Percentiles rank a stretch among this genome's conserved stretches.
Evolutionary conservation across 352 stramenopile genomes (phyloP).

Genomic region (Pythium sp.): DNA sequence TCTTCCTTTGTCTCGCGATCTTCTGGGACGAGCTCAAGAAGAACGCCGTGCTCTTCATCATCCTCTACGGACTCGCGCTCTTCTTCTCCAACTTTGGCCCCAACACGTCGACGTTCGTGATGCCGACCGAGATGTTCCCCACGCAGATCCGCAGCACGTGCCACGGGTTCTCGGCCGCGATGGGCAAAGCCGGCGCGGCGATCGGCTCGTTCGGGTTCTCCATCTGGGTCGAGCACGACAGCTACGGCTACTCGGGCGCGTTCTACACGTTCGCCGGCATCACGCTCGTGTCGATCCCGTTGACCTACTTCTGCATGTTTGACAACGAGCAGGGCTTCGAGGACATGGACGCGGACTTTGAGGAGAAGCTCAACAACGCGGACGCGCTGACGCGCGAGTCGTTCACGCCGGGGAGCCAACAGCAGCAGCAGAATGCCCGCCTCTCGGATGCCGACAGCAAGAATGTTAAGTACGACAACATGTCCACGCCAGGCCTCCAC

Average conservation of each 20-base stretch:
- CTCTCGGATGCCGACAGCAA: constrained; percentile 5
- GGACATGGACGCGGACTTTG: constrained; percentile 62
- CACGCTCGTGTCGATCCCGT: constrained; percentile 44
- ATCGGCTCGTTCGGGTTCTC: constrained; percentile 66
- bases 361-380: constrained; percentile 17
- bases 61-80: constrained; percentile 70
- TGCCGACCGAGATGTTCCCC: constrained; percentile 85
- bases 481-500: constrained; percentile 10
- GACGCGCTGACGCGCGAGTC: constrained; percentile 18
- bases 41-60: constrained; percentile 57
- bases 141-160: constrained; percentile 85
- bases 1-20: constrained; percentile 60
- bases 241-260: constrained; percentile 52
- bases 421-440: not conserved
- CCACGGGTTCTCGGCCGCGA: constrained; percentile 85
- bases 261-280: constrained; percentile 66
- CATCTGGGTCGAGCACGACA: constrained; percentile 55
- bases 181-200: constrained; percentile 85
- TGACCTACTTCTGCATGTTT: constrained; percentile 67
- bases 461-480: constrained; percentile 14
- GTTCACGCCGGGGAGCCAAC: constrained; percentile 1
- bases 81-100: constrained; percentile 88
- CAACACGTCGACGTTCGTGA: constrained; percentile 86
- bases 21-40: constrained; percentile 60
- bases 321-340: constrained; percentile 56